Percentiles rank a stretch among this genome's conserved stretches.
phyloP scores from a whole-genome alignment of 345 rosid species.

The Zanthoxylum bungeanum region DNA sequence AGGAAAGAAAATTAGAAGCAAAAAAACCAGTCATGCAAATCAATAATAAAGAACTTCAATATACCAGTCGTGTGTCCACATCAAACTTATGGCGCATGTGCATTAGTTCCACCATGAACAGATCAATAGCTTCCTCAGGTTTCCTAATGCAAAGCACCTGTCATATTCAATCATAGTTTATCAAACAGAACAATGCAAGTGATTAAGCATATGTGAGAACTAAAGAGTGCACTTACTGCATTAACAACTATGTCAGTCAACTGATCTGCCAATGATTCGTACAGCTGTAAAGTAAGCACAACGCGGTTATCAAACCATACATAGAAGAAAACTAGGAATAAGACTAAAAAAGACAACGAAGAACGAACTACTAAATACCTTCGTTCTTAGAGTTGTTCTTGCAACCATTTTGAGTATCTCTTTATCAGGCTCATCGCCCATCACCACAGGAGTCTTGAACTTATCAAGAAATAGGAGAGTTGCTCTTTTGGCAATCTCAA shows the following conservation, averaged over 20 bases:
- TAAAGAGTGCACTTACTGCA: conserved; percentile 45
- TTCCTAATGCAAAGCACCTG: conserved; percentile 89
- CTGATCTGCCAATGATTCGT: conserved; percentile 91
- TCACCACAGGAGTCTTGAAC: conserved; percentile 92
- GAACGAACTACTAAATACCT: conserved; percentile 41
- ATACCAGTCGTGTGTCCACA: conserved; percentile 89
- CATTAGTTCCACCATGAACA: conserved; percentile 99
- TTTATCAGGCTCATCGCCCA: conserved; percentile 91
- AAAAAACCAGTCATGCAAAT: not conserved
- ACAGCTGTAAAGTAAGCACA: conserved; percentile 47
- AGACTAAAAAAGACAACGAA: not conserved
- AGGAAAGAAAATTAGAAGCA: no score
- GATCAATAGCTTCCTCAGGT: conserved; percentile 89
- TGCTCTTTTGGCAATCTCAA: conserved; percentile 93
- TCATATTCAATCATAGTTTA: conserved; percentile 16
- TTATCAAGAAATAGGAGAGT: conserved; percentile 89
- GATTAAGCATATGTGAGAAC: not conserved
- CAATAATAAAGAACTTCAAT: conserved; percentile 6
- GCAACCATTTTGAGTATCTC: conserved; percentile 98
- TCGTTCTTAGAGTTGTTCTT: conserved; percentile 90
- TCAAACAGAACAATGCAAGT: not conserved
- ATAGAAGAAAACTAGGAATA: not conserved
- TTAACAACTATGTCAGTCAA: conserved; percentile 86
- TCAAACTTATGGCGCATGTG: conserved; percentile 99
- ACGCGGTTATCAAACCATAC: not conserved